Evolutionary conservation across 805 yeast genomes (phyloP).

Genomic region (Candida ficus): DNA sequence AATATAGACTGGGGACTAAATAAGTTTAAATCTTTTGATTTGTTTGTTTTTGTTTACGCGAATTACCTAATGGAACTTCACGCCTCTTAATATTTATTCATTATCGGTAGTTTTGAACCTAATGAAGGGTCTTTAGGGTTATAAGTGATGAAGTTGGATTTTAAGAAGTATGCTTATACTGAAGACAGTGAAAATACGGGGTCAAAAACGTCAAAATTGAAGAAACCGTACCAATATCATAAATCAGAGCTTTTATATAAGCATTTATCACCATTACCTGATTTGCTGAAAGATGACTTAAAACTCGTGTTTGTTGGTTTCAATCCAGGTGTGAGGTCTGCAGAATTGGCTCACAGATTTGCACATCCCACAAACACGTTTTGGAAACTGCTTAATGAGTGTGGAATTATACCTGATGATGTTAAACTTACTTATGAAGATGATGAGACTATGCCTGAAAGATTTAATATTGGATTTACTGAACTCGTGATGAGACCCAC

Average conservation of each 20-base stretch:
- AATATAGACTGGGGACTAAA: no score
- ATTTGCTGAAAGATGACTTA: constrained; percentile 21
- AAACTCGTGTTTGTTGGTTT: constrained; percentile 59
- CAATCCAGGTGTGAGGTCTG: constrained; percentile 66
- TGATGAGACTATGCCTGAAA: constrained; percentile 35
- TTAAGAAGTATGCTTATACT: neutral
- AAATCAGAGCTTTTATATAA: neutral
- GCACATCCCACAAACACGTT: constrained; percentile 67
- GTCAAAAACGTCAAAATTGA: neutral
- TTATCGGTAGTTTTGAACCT: no score
- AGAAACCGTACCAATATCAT: neutral
- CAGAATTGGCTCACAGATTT: constrained; percentile 59
- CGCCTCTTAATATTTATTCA: no score
- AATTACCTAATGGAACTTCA: no score
- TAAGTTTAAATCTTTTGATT: no score
- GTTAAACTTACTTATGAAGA: constrained; percentile 13
- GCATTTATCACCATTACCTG: constrained; percentile 19
- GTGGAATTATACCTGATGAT: constrained; percentile 34
- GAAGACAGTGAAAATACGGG: neutral
- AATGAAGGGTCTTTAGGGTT: no score
- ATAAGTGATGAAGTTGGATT: neutral
- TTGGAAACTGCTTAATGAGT: constrained; percentile 58
- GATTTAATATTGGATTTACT: constrained; percentile 58
- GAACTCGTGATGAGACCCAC: constrained; percentile 67
- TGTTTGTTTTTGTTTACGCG: no score